A percentile compares a stretch with the other conserved stretches of the same genome.
These are phyloP conservation scores for Ciborinia camelliae DNA, from an alignment of 2,329 filamentous ascomycete genomes.

Conservation along the genomic window DNA sequence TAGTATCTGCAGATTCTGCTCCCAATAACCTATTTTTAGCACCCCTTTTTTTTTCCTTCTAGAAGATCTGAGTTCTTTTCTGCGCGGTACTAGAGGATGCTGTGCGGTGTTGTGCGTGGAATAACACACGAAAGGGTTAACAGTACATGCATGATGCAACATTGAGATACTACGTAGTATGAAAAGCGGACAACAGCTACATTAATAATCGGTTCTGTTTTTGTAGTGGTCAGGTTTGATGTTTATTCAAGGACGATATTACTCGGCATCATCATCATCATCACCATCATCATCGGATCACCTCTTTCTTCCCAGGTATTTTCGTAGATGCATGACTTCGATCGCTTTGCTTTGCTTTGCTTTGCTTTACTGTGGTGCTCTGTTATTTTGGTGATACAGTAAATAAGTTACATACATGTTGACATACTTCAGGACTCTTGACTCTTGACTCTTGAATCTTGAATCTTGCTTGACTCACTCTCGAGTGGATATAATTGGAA, in stretches of 20 bases:
- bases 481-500: background rate
- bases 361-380: background rate
- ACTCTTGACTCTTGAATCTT: too few relatives aligned
- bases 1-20: background rate
- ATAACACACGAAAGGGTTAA: background rate
- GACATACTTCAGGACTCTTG: too few relatives aligned
- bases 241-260: background rate
- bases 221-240: background rate
- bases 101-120: background rate
- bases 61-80: slow-evolving; percentile 9
- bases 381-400: background rate
- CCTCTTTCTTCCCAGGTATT: slow-evolving; percentile 3
- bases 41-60: background rate
- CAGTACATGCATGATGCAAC: too few relatives aligned
- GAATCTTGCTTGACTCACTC: too few relatives aligned
- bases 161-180: slow-evolving; percentile 16
- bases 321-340: slow-evolving; percentile 10
- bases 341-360: background rate
- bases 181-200: slow-evolving; percentile 1
- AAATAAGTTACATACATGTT: background rate
- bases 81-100: background rate
- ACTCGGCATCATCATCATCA: background rate
- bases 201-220: background rate
- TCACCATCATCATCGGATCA: background rate
- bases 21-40: slow-evolving; percentile 7